phyloP scores from a whole-genome alignment of 495 filamentous ascomycete genomes.

The Penicillium verhagenii region DNA sequence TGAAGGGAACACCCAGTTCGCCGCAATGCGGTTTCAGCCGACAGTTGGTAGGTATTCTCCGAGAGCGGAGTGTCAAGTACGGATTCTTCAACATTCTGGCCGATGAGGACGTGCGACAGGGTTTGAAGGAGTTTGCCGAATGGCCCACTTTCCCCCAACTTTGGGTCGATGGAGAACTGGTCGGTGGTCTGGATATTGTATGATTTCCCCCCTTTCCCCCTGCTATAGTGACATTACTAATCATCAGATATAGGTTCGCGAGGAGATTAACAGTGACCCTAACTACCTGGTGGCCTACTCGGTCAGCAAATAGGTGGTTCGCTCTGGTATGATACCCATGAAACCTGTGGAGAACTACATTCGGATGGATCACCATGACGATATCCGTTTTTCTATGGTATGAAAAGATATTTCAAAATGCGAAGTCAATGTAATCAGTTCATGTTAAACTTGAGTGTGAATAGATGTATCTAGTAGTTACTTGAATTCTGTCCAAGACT shows the following conservation, averaged over 20 bases:
- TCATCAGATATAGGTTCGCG: slow-evolving; percentile 64
- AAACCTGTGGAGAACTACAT: slow-evolving; percentile 10
- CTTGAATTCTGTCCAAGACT: no score
- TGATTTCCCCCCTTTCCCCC: slow-evolving; percentile 35
- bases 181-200: slow-evolving; percentile 97
- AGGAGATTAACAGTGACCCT: slow-evolving; percentile 66
- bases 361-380: slow-evolving; percentile 17
- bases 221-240: slow-evolving; percentile 12
- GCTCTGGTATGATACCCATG: slow-evolving; percentile 26
- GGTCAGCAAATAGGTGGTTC: slow-evolving; percentile 33
- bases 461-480: background rate
- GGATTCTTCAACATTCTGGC: slow-evolving; percentile 99
- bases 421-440: background rate
- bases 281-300: slow-evolving; percentile 74
- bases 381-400: slow-evolving; percentile 21
- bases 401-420: slow-evolving; percentile 8
- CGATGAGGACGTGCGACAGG: slow-evolving; percentile 95
- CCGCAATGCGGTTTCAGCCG: slow-evolving; percentile 96
- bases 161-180: slow-evolving; percentile 76
- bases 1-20: slow-evolving; percentile 76
- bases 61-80: slow-evolving; percentile 88
- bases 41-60: slow-evolving; percentile 78
- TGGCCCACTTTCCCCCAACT: slow-evolving; percentile 97
- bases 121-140: slow-evolving; percentile 89
- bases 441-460: background rate